Percentiles rank a stretch among this genome's conserved stretches.
These are phyloP conservation scores for Piloderma croceum DNA, from an alignment of 768 basidiomycete species.

Conservation along the genomic window DNA sequence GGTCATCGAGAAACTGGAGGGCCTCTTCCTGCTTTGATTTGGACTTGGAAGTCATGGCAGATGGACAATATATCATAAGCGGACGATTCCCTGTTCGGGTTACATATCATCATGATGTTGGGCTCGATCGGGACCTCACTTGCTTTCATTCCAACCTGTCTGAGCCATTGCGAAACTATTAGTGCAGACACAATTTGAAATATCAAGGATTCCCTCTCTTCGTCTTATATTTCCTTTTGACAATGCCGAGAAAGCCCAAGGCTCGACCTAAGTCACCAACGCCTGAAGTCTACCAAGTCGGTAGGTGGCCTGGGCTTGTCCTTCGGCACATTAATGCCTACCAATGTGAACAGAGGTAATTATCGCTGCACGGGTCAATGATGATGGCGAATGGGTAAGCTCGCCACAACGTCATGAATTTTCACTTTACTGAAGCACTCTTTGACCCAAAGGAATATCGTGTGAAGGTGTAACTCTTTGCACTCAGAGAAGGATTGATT, in stretches of 20 bases:
- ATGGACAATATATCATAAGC: too few relatives aligned
- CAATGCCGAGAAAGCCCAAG: conserved; percentile 1
- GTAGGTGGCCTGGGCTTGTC: conserved; percentile 23
- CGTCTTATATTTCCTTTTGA: too few relatives aligned
- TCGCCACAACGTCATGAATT: conserved; percentile 1
- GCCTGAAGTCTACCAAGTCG: conserved; percentile 42
- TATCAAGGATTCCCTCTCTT: too few relatives aligned
- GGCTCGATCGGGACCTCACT: too few relatives aligned
- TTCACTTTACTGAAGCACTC: conserved; percentile 1
- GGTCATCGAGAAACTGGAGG: conserved; percentile 88
- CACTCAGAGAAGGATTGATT: conserved; percentile 4
- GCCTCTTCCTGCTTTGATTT: conserved; percentile 87
- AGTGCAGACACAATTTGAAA: too few relatives aligned
- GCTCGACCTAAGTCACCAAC: background rate
- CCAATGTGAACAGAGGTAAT: conserved; percentile 47
- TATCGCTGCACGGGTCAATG: conserved; percentile 48
- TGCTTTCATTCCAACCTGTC: too few relatives aligned
- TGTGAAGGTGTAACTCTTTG: conserved; percentile 48
- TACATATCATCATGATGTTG: too few relatives aligned
- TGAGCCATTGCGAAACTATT: too few relatives aligned
- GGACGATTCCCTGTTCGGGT: too few relatives aligned
- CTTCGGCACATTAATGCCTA: conserved; percentile 2
- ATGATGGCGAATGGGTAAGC: conserved; percentile 49
- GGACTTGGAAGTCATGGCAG: conserved; percentile 31
- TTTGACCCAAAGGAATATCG: conserved; percentile 63